Conservation (phyloP, 805 yeast species). For the Yamadazyma phyllophila region DNA sequence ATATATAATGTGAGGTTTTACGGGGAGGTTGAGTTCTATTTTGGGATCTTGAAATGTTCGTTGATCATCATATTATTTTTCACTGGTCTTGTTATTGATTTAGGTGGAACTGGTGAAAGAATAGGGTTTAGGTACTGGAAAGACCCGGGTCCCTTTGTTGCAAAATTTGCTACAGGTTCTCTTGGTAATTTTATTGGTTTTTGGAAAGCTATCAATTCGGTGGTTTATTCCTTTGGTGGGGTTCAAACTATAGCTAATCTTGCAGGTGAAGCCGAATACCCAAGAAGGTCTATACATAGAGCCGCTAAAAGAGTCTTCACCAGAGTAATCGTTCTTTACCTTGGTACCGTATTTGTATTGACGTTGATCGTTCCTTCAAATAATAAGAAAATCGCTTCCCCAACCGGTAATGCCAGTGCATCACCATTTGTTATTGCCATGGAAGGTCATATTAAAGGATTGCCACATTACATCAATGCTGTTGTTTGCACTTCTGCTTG, state of each 20-base stretch:
- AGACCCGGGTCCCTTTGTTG: conserved; percentile 30
- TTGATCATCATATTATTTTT: conserved; percentile 21
- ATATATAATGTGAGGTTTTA: conserved; percentile 35
- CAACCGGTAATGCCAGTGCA: conserved; percentile 28
- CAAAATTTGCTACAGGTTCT: conserved; percentile 31
- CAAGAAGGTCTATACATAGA: conserved; percentile 28
- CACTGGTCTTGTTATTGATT: conserved; percentile 20
- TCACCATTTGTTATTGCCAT: conserved; percentile 44
- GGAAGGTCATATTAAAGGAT: conserved; percentile 30
- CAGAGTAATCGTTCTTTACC: conserved; percentile 29
- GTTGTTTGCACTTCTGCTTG: conserved; percentile 40
- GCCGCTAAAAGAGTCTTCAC: conserved; percentile 30
- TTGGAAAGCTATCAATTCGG: conserved; percentile 34
- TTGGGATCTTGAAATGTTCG: conserved; percentile 24
- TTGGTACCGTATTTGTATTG: conserved; percentile 29
- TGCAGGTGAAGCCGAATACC: conserved; percentile 35
- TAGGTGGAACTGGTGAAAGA: conserved; percentile 24
- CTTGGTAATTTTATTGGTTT: conserved; percentile 34
- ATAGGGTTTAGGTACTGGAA: conserved; percentile 42
- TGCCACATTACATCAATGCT: conserved; percentile 40
- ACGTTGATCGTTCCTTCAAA: conserved; percentile 33
- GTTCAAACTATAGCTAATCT: conserved; percentile 23
- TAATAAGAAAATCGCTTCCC: conserved; percentile 23
- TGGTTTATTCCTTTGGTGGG: conserved; percentile 38
- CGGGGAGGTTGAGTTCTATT: conserved; percentile 29